Evolutionary conservation across 2,329 filamentous ascomycete species (phyloP).

Genomic region (Apiospora saccharicola): DNA sequence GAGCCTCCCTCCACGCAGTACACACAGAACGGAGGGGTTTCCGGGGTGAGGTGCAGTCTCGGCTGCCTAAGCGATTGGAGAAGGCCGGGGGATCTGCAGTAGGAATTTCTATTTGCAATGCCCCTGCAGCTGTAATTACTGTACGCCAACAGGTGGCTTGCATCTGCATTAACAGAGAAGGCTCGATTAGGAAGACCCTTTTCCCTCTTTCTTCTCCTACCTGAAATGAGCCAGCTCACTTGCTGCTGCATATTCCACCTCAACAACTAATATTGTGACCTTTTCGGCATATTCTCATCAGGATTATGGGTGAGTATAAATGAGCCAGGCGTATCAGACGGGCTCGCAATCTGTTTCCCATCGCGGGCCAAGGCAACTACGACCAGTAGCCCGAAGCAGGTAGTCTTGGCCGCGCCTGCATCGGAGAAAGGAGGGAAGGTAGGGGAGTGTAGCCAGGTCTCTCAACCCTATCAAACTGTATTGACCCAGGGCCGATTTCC

Average conservation of each 20-base stretch:
- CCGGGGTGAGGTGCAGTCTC: constrained; percentile 1
- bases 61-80: constrained; percentile 15
- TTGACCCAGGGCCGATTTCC: background rate
- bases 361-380: no score
- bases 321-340: background rate
- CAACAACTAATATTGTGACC: background rate
- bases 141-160: background rate
- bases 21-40: background rate
- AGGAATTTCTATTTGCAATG: background rate
- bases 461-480: background rate
- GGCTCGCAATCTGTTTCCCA: background rate
- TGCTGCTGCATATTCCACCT: background rate
- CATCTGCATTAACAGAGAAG: background rate
- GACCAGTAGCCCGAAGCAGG: background rate
- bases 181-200: background rate
- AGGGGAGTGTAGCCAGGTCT: background rate
- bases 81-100: background rate
- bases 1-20: background rate
- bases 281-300: background rate
- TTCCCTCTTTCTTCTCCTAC: background rate
- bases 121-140: background rate
- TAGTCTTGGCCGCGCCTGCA: background rate
- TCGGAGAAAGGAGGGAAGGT: background rate
- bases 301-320: background rate
- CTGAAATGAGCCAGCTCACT: background rate